Conservation (phyloP, 148 eudicot species). For the Heliosperma pusillum region DNA sequence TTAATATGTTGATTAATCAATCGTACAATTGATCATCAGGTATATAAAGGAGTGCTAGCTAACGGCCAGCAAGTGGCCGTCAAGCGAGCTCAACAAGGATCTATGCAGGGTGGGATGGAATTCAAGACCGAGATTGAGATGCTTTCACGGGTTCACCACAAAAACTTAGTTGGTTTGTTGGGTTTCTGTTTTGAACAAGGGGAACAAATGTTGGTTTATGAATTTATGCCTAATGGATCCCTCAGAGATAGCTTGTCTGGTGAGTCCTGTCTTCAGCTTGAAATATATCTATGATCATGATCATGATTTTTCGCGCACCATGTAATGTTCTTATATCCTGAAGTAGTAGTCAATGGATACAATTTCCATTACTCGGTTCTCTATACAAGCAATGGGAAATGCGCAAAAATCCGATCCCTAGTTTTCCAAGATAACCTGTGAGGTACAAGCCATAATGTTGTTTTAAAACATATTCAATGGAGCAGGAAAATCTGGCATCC, state of each 20-base stretch:
- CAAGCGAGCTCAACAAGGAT: conserved; percentile 80
- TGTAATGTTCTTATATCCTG: neutral
- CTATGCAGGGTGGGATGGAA: conserved; percentile 81
- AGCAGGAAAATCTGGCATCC: conserved; percentile 74
- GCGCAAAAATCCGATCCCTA: neutral
- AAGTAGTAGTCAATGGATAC: neutral
- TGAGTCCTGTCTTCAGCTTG: conserved; percentile 14
- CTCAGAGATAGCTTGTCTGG: conserved; percentile 82
- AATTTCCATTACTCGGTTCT: neutral
- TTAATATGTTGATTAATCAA: neutral
- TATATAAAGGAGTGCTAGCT: conserved; percentile 64
- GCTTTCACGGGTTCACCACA: conserved; percentile 96
- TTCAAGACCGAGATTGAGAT: conserved; percentile 95
- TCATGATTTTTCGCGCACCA: neutral
- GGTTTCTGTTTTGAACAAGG: conserved; percentile 92
- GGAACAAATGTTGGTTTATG: conserved; percentile 89
- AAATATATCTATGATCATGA: neutral
- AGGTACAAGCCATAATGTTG: neutral
- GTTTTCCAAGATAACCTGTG: neutral
- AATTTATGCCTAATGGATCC: conserved; percentile 84
- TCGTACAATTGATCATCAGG: conserved; percentile 38
- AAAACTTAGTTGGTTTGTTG: conserved; percentile 71
- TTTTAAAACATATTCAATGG: neutral
- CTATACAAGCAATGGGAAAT: neutral
- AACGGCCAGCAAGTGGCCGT: conserved; percentile 77